phyloP scores from a whole-genome alignment of 73 alveolate genomes.

The Tetrahymena malaccensis region DNA sequence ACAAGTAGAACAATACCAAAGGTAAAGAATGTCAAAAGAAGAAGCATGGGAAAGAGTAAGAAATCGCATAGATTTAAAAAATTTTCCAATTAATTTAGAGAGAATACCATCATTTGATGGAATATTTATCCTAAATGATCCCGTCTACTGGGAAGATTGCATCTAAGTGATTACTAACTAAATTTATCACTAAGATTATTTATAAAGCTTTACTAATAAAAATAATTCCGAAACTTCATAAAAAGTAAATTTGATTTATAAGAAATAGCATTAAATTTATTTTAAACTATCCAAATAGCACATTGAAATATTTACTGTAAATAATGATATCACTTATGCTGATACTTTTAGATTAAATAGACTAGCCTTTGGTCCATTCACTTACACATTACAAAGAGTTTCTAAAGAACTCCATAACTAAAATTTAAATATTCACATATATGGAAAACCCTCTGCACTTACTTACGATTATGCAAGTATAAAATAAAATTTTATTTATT shows the following conservation, averaged over 20 bases:
- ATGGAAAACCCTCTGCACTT: slow-evolving; percentile 57
- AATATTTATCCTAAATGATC: slow-evolving; percentile 25
- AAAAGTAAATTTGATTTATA: neutral
- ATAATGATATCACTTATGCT: slow-evolving; percentile 38
- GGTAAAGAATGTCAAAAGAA: slow-evolving; percentile 34
- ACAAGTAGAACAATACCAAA: slow-evolving; percentile 13
- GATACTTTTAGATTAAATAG: slow-evolving; percentile 40
- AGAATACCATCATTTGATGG: slow-evolving; percentile 1
- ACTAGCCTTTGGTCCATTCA: slow-evolving; percentile 54
- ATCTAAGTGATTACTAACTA: neutral
- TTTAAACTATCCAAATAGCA: slow-evolving; percentile 7
- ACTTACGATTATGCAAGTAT: slow-evolving; percentile 58
- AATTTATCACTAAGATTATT: neutral
- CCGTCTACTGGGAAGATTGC: slow-evolving; percentile 31
- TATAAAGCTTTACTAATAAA: neutral
- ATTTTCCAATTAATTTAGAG: neutral
- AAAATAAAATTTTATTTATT: neutral
- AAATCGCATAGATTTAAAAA: slow-evolving; percentile 4
- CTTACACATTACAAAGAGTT: slow-evolving; percentile 13
- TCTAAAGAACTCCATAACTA: slow-evolving; percentile 15
- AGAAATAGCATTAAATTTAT: slow-evolving; percentile 38
- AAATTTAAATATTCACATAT: slow-evolving; percentile 29
- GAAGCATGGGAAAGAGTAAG: slow-evolving; percentile 6
- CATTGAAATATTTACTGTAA: slow-evolving; percentile 20
- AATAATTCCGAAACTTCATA: neutral